Evolutionary conservation across 495 filamentous ascomycete genomes (phyloP).

Genomic region (Astrothelium macrocarpum): DNA sequence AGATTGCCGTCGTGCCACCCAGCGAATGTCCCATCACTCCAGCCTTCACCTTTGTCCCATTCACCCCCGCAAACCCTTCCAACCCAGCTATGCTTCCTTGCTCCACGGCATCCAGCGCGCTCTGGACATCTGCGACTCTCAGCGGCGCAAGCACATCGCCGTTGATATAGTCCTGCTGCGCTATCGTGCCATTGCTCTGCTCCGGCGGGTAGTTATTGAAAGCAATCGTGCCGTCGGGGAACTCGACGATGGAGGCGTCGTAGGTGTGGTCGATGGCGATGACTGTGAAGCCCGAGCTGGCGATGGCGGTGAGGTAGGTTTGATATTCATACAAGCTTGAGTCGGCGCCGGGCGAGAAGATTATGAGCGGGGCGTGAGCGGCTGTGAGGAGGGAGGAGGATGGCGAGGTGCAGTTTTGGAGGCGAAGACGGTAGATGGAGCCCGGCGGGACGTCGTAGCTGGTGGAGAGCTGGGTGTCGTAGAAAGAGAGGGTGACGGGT

Average conservation of each 20-base stretch:
- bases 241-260: slow-evolving; percentile 40
- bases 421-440: slow-evolving; percentile 5
- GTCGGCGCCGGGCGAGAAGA: slow-evolving; percentile 20
- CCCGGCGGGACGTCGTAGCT: slow-evolving; percentile 1
- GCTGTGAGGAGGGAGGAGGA: slow-evolving; percentile 3
- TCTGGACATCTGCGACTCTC: neutral
- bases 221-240: slow-evolving; percentile 35
- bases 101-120: slow-evolving; percentile 16
- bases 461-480: slow-evolving; percentile 4
- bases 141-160: slow-evolving; percentile 5
- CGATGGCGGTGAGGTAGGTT: slow-evolving; percentile 34
- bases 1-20: slow-evolving; percentile 43
- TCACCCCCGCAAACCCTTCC: slow-evolving; percentile 2
- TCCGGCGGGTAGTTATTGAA: slow-evolving; percentile 17
- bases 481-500: slow-evolving; percentile 1
- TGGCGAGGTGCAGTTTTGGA: slow-evolving; percentile 3
- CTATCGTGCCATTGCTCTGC: slow-evolving; percentile 3
- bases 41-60: slow-evolving; percentile 19
- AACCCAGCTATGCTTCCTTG: slow-evolving; percentile 8
- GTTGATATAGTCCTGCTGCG: slow-evolving; percentile 5
- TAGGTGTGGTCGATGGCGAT: slow-evolving; percentile 43
- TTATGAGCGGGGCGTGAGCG: slow-evolving; percentile 11
- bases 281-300: slow-evolving; percentile 41
- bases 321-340: slow-evolving; percentile 30
- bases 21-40: slow-evolving; percentile 45